Conservation (phyloP, 139 green algal species). For the Yamagishiella unicocca region DNA sequence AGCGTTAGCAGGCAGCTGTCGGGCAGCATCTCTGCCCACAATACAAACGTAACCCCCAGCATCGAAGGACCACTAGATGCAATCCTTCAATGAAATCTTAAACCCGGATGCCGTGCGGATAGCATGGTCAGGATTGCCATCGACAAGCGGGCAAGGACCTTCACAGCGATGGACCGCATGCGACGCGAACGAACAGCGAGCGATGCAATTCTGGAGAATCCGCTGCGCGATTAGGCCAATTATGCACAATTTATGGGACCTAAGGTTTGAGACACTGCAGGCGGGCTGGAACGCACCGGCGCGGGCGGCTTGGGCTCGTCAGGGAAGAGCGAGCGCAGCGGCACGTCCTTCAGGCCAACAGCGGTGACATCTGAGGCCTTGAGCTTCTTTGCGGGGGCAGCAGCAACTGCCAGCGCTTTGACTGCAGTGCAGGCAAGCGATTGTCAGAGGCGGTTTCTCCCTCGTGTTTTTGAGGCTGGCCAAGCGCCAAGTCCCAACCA, state of each 20-base stretch:
- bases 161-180: background rate
- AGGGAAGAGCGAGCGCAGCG: constrained; percentile 88
- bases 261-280: background rate
- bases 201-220: no score
- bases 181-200: background rate
- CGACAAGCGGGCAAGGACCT: no score
- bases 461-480: constrained; percentile 15
- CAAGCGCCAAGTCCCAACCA: background rate
- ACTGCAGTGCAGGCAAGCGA: constrained; percentile 1
- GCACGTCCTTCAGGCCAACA: constrained; percentile 88
- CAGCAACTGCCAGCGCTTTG: constrained; percentile 26
- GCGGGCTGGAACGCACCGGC: constrained; percentile 65
- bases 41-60: no score
- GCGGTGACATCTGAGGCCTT: constrained; percentile 54
- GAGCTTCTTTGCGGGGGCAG: background rate
- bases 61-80: background rate
- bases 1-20: no score
- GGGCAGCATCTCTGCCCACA: no score
- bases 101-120: no score
- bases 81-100: no score
- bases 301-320: constrained; percentile 71
- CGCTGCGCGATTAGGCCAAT: no score
- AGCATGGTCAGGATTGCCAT: no score
- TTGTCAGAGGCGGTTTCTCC: background rate
- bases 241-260: no score